Base-by-base conservation (phyloP, 345 rosid species). In the Pistacia integerrima region DNA sequence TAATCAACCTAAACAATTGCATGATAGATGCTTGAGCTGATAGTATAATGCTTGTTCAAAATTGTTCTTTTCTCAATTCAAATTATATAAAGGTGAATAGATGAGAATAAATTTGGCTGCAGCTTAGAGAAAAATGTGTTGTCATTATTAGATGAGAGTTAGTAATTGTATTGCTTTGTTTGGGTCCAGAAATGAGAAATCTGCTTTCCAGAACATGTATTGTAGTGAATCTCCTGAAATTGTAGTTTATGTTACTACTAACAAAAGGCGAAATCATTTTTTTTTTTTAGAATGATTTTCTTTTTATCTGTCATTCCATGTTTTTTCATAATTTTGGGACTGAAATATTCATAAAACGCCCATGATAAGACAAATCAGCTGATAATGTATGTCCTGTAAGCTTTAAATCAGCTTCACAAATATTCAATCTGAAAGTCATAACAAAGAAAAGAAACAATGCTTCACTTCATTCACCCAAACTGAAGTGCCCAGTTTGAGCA, bases 1-100 rank as follows among this genome's bases (percentile, higher is more conserved):
- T 12, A 64, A 70, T 46, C 54, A n/a, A 28, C 66, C 70, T 70
- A 41, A 30, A 41, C 56, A 49, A 46, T 46, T 13, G 11, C 14
- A 54, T 10, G 13, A 64, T 18, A 65, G 55, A 58, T 76, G 74
- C 67, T 68, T 63, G 64, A 49, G 67, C 55, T 61, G 48, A 59
- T 25, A 48, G 60, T 64, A 22, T 63, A 17, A 18, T 35, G 35
- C 63, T 58, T 52, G 10, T 35, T 30, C 17, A 38, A 65, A 64
- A 54, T 38, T 13, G 14, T 35, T 74, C 54, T 51, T 54, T n/a
- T 4, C 11, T 12, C 35, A 6, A 8, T n/a, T 35, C 8, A 57
- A 56, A 35, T n/a, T 11, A 56, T 36, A 74, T 54, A 20, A 35
- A 54, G 33, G 33, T 30, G 33, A 30, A 30, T 30, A 30, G 33